Base-by-base conservation (phyloP, 2,329 filamentous ascomycete genomes). In the Cordyceps pruinosa region DNA sequence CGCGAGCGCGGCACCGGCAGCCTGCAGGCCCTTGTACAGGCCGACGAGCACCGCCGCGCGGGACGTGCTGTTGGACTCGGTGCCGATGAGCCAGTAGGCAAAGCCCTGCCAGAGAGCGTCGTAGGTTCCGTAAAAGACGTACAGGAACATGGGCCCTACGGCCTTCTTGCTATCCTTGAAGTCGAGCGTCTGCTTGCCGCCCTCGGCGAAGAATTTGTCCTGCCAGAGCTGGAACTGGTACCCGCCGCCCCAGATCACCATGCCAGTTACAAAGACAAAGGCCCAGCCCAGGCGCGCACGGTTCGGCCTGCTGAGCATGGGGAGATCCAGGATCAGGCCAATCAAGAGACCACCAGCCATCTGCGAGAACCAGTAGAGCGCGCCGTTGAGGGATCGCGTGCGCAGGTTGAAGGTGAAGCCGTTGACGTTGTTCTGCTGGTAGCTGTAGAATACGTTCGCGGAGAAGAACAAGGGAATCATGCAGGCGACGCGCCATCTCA, bases 121-220 rank as follows among this genome's bases (percentile, higher is more conserved):
- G 65, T 84, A 86, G 60, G 82, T 78, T 41, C 86, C 85, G 66
- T 87, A 88, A 70, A 86, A 87, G 66, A 88, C 84, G 73, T 87
- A 88, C 15, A 88, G 72, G 64, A 87, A 82, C 64, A 88, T 85
- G 10, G 85, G 84, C 0, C 84, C 85, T 6, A 77, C 75, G 52
- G 80, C 85, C 41, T 77, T 72, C 41, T 68, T 61, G 37, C 75
- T 77, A 32, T 73, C 64, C 12, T 69, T 76, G 60, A 75, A 80
- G 64, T 80, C 77, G 56, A 80, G 67, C 51, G 76, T 71, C 56
- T 78, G 72, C 59, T 73, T 74, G 21, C 69, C 62, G 4, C 73
- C 73, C 5, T 61, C 49, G 19, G 69, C 72, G n/a, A 72, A 62
- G 15, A 73, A 69, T 54, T 64, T 55, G 61, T 80, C 67, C 63